A percentile compares a stretch with the other conserved stretches of the same genome.
phyloP scores from a whole-genome alignment of 2,329 filamentous ascomycete species.

The Graphilbum fragrans region DNA sequence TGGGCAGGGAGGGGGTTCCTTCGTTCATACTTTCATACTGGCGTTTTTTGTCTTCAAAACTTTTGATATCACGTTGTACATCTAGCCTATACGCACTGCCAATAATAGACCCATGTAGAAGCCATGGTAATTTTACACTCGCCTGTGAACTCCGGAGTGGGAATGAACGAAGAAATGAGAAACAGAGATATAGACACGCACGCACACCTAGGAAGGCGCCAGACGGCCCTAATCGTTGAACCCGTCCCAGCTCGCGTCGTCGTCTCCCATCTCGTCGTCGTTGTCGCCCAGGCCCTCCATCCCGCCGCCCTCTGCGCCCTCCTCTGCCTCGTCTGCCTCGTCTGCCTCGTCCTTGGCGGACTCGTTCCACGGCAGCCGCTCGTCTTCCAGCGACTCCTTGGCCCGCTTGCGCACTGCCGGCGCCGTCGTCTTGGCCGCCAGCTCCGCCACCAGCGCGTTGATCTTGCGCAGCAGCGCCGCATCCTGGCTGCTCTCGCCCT shows the following conservation, averaged over 20 bases:
- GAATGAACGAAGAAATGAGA: not conserved
- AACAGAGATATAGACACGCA: not conserved
- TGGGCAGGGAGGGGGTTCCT: too few species aligned
- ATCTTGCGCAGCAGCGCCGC: slow-evolving; percentile 37
- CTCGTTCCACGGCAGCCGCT: slow-evolving; percentile 54
- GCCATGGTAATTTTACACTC: not conserved
- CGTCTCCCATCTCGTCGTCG: slow-evolving; percentile 19
- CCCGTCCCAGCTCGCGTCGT: slow-evolving; percentile 52
- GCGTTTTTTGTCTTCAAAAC: too few species aligned
- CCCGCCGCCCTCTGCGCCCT: slow-evolving; percentile 14
- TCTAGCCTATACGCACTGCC: too few species aligned
- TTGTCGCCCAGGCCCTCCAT: slow-evolving; percentile 14
- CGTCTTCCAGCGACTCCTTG: slow-evolving; percentile 59
- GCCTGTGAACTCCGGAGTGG: not conserved
- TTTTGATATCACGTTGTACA: too few species aligned
- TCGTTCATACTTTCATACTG: too few species aligned
- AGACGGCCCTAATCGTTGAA: slow-evolving; percentile 53
- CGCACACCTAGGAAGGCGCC: too few species aligned
- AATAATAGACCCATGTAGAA: too few species aligned
- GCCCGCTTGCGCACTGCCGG: slow-evolving; percentile 63
- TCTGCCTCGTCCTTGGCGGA: slow-evolving; percentile 10
- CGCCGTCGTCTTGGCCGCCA: slow-evolving; percentile 46
- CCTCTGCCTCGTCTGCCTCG: not conserved
- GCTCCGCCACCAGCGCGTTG: slow-evolving; percentile 39
- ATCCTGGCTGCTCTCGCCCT: not conserved